Percentiles rank a stretch among this genome's conserved stretches.
These are phyloP conservation scores for Chaetomium olivaceum DNA, from an alignment of 2,329 filamentous ascomycete species.

Conservation along the genomic window DNA sequence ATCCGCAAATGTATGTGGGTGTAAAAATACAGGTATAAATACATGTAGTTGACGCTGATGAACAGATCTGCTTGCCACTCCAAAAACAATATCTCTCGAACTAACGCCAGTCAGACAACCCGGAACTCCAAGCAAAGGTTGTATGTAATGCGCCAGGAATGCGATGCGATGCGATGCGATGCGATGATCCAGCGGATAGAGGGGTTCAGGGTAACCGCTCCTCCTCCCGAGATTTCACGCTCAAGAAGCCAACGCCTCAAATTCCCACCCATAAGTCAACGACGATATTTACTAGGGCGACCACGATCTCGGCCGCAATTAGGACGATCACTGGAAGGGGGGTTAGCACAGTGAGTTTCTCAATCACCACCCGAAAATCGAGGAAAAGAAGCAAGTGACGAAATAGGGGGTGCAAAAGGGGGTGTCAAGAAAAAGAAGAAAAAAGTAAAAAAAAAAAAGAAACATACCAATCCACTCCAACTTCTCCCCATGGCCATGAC, in stretches of 20 bases:
- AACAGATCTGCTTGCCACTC: background rate
- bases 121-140: background rate
- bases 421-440: slow-evolving; percentile 10
- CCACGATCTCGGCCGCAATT: slow-evolving; percentile 92
- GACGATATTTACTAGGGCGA: slow-evolving; percentile 90
- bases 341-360: background rate
- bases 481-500: slow-evolving; percentile 87
- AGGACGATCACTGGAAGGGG: slow-evolving; percentile 75
- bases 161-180: background rate
- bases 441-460: slow-evolving; percentile 8
- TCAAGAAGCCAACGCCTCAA: slow-evolving; percentile 19
- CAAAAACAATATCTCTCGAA: background rate
- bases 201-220: background rate
- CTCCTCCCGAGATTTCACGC: too few species aligned
- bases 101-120: background rate
- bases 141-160: background rate
- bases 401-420: too few species aligned
- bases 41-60: slow-evolving; percentile 1
- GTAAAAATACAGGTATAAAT: background rate
- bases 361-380: too few species aligned
- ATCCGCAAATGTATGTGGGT: background rate
- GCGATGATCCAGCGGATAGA: background rate
- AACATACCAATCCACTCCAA: slow-evolving; percentile 82
- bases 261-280: slow-evolving; percentile 78
- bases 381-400: too few species aligned